Evolutionary conservation across 768 basidiomycete genomes (phyloP), one percentile per base, ranked within the genome.

Genomic region (Dentipellis fragilis): DNA sequence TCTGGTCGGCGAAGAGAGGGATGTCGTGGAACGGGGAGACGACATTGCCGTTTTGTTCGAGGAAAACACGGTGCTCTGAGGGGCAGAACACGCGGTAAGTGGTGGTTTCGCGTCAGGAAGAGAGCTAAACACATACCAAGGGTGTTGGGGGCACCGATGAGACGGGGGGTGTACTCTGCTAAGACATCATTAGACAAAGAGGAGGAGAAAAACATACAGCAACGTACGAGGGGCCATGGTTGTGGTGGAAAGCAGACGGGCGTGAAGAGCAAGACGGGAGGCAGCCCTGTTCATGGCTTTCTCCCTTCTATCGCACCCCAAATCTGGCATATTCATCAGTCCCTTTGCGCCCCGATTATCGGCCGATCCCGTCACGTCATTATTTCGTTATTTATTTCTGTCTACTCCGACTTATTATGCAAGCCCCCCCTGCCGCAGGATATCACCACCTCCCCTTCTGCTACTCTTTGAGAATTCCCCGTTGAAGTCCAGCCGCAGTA

Each of bases 1-100:
- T 85, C 77, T 86, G 90, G 74, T 99, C 93, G 54, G 93, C 93
- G 70, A 96, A 97, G 67, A 98, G 93, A 10, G 95, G 93, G 69
- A 99, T 89, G 74, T 99, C 96, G 68, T 98, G 96, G 81, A 85
- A 93, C 58, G 87, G 77, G 10, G 91, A 92, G 54, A 90, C 73
- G 69, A 89, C 87, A 54, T 80, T 78, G 64, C 87, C 87, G 65
- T 89, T 86, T 67, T 90, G 87, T 72, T 98, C 94, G 73, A 93
- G 83, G 80, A 73, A 99, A 57, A 95, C 87, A 62, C 95, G 88
- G 76, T 97, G 92, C 64, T 98, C 96, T 97, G 72, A 14, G 17
- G 59, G 10, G 51, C 47, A n/a, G 38, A 34, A 65, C 62, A 65
- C 42, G 34, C 37, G 45, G 36, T 52, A 12, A 61, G 64, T 60